Base-by-base conservation (phyloP, 805 yeast genomes). In the Teunomyces aglyptinius region DNA sequence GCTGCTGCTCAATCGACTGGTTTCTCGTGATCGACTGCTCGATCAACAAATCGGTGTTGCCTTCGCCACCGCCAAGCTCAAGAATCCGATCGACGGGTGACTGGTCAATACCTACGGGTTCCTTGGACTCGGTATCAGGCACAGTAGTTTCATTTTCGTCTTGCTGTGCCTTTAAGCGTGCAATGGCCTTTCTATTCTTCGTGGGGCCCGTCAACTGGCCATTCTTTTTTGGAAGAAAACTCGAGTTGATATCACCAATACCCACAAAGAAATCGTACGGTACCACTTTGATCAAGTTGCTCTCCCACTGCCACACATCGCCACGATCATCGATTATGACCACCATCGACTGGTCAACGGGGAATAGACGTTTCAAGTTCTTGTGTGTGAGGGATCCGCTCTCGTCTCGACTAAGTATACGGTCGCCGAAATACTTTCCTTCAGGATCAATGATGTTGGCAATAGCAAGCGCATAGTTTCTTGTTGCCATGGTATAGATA, bases 301-400 rank as follows among this genome's bases (percentile, higher is more conserved):
- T 83, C 54, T 89, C 87, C 99, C 99, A 94, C 59, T 87, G 88
- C 99, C 99, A 94, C 16, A 94, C 99, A 64, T 94, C 99, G 2
- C 97, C 99, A 62, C 99, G 79, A 64, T 94, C 99, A 65, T 94
- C 99, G 49, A 94, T 94, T 39, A 94, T 85, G 2, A 88, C 94
- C 27, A 94, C 99, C 96, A 94, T 86, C 13, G 96, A 85, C 19
- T 96, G 96, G 54, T 92, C 96, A 2, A 92, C 96, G 0, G 99
- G 99, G 58, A 94, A 94, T 46, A 94, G 73, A 51, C 98, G 74
- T 58, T 86, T 85, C 49, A 94, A 71, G 31, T 92, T 88, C 61
- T 94, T 94, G 54, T 88, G 96, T 2, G 96, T 85, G 51, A 92
- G 67, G 5, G 90, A 86, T 0, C 98, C 98, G 64, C 96, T 88